Evolutionary conservation across 352 stramenopile species (phyloP), one percentile per base, ranked within the genome.

Genomic region (Phytophthora lateralis): DNA sequence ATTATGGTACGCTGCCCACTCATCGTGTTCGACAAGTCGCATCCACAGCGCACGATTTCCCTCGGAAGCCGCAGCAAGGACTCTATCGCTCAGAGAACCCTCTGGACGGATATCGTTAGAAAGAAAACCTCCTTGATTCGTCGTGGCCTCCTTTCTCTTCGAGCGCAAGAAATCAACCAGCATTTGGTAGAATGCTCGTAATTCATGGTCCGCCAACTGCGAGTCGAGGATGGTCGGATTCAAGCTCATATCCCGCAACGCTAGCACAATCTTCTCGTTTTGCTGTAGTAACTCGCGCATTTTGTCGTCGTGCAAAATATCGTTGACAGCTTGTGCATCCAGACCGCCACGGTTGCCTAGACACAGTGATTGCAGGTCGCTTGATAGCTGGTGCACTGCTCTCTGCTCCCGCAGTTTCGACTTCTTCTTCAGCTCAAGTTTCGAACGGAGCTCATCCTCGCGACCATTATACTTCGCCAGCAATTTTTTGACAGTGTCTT

Each of bases 191-290:
- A 91, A 91, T 3, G 56, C 54, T 18, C 78, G 74, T 24, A 91
- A 42, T 12, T 68, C 53, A 14, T 71, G 61, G 14, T 88, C 70
- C 7, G 48, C 47, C 15, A 91, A 63, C 48, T 91, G 82, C 46
- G 38, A 48, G n/a, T 61, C 38, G 3, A 91, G 67, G 15, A 83
- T 66, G 9, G 73, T 50, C 7, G 82, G 80, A 18, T 85, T 77
- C 59, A 91, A 59, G 54, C 82, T 89, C 76, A 91, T 88, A 38
- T 91, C 82, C 20, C 82, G 71, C 32, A 91, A 51, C 17, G 82
- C 82, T 14, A 66, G 34, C 1, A 89, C 70, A 27, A 91, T 73
- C 17, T 71, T 67, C 24, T 78, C 73, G 27, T 85, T 73, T 18
- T 67, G 59, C 37, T 77, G 61, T 7, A 87, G 38, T 26, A 78